Base-by-base conservation (phyloP, 495 filamentous ascomycete genomes). In the Letharia lupina region DNA sequence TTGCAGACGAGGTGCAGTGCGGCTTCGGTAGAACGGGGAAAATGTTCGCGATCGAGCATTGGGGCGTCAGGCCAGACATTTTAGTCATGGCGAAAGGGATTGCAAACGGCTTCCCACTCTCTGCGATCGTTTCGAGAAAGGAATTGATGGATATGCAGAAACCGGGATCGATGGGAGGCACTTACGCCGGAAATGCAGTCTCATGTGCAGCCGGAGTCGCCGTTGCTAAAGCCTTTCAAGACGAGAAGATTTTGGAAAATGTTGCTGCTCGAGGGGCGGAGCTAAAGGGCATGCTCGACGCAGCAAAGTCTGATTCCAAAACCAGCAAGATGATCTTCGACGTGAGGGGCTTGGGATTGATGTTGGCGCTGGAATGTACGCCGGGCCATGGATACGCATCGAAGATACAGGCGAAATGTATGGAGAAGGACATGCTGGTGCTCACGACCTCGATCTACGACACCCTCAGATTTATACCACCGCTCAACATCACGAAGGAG, bases 1-100 rank as follows among this genome's bases (percentile, higher is more conserved):
- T 80, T 13, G 60, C 78, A 9, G 79, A 82, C 65, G 79, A 82
- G 65, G 73, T 73, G n/a, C 68, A 69, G 64, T 64, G 52, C 12
- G 68, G 65, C 7, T 66, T 69, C 20, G 68, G 68, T 1, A n/a
- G 68, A 28, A 67, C 65, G 12, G 68, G 68, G 7, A 63, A 69
- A 12, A 67, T 69, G 59, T 69, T 69, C n/a, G 68, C 68, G 0
- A 52, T 69, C 20, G 65, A 69, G 44, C 65, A 69, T 50, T 67
- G 65, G 68, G 42, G 40, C 44, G 68, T 69, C 5, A 23, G 65
- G 44, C 68, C 68, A 9, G 68, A 69, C 37, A 69, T 69, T 23
- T 23, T 69, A 42, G 41, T 67, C 56, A 64, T 69, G 56, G 65
- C 65, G 2, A 69, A 69, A 45, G 65, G 65, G 2, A 67, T 69